A percentile compares a stretch with the other conserved stretches of the same genome.
Evolutionary conservation across 139 green algal genomes (phyloP).

Genomic region (Tetradesmus obliquus): DNA sequence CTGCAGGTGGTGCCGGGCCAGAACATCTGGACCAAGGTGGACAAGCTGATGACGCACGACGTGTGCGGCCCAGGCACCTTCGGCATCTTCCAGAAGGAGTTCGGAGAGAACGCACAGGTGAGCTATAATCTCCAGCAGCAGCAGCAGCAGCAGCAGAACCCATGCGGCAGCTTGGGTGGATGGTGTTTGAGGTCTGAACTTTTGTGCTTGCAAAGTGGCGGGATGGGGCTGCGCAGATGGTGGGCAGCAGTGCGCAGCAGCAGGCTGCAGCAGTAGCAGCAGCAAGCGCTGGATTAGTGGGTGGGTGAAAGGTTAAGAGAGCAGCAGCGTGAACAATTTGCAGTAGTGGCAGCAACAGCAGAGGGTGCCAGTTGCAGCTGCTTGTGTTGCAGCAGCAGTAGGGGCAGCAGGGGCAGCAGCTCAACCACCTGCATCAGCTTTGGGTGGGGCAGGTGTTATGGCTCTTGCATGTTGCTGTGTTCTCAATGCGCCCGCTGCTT

Average conservation of each 20-base stretch:
- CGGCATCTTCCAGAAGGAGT: constrained; percentile 97
- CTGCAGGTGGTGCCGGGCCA: constrained; percentile 80
- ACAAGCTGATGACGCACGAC: constrained; percentile 97
- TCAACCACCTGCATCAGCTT: too few relatives aligned
- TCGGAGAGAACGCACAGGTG: constrained; percentile 89
- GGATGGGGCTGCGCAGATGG: too few relatives aligned
- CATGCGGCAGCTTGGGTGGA: too few relatives aligned
- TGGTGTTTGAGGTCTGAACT: too few relatives aligned
- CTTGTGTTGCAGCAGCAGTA: too few relatives aligned
- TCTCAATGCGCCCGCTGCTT: background rate
- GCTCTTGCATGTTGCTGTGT: background rate
- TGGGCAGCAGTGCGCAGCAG: background rate
- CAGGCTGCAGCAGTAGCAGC: background rate
- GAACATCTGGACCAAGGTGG: constrained; percentile 95
- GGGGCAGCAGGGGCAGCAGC: too few relatives aligned
- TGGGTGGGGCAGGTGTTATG: background rate
- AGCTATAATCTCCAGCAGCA: background rate
- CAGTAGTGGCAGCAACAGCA: background rate
- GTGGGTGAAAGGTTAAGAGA: too few relatives aligned
- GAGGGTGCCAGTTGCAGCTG: background rate
- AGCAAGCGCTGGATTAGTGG: background rate
- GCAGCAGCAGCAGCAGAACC: background rate
- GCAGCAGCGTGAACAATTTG: too few relatives aligned
- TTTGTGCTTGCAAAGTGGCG: constrained; percentile 2
- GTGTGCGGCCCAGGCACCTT: constrained; percentile 96